Evolutionary conservation across 148 eudicot genomes (phyloP), one percentile per base, ranked within the genome.

Genomic region (Spergularia marina): DNA sequence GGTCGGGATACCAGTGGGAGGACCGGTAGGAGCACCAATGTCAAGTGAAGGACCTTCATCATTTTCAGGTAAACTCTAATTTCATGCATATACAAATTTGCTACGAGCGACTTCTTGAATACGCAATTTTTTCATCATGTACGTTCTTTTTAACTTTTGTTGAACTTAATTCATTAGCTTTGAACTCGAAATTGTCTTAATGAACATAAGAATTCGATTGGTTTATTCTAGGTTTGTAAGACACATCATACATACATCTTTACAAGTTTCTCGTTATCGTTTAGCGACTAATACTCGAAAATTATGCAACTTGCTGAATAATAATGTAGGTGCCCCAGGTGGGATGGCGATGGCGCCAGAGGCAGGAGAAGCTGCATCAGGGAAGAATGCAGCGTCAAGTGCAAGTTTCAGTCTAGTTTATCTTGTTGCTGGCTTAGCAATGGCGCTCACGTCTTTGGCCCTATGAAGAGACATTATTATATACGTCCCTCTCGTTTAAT

Each of bases 31-130:
- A 51, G 53, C 61, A 67, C 83, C 80, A 9, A 60, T 70, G 30
- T 72, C 83, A 40, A 72, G 69, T 72, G 76, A 57, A 51, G 84
- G 74, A 44, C 81, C 83, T 66, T 76, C 83, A 6, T 71, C 80
- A 57, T 49, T 68, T 7, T 57, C 62, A 72, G 78, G 36, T 68
- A 66, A 76, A 4, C 17, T 15, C 47, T 14, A 12, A 17, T 4
- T 34, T 53, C 51, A 11, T 18, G 12, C 7, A n/a, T 70, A 23
- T 18, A 2, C 23, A 21, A 3, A 12, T 52, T 10, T 12, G 12
- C 3, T 23, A 23, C 12, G 0, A 23, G 25, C 25, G 20, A 51
- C 12, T 13, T 21, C 9, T 23, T 20, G 36, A 30, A 30, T 30
- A 30, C 36, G 36, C 36, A 30, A 2, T 69, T 51, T 10, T 21